Evolutionary conservation across 1,284 basidiomycete species (phyloP).

Genomic region (Paramarasmius palmivorus): DNA sequence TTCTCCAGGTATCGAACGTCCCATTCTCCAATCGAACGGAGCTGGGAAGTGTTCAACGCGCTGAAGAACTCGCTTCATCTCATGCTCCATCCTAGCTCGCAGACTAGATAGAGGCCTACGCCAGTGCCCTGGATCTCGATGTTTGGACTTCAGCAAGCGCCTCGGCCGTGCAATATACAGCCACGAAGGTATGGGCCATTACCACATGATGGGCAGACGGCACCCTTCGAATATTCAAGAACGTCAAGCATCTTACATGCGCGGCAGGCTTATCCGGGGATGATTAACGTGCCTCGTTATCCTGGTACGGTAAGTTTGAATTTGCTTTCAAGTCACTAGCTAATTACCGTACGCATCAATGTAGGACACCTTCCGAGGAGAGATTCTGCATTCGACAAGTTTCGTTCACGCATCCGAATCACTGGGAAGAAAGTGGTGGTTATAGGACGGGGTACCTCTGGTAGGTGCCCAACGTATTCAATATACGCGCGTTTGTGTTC

Average conservation of each 20-base stretch:
- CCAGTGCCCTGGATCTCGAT: slow-evolving; percentile 43
- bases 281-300: slow-evolving; percentile 36
- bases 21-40: no score
- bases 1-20: no score
- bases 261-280: slow-evolving; percentile 45
- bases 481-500: no score
- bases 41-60: no score
- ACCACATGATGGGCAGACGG: slow-evolving; percentile 42
- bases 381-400: slow-evolving; percentile 13
- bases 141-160: slow-evolving; percentile 40
- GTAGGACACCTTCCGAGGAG: no score
- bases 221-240: slow-evolving; percentile 24
- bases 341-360: no score
- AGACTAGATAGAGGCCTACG: slow-evolving; percentile 51
- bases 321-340: no score
- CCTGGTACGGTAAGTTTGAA: no score
- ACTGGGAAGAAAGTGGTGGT: slow-evolving; percentile 36
- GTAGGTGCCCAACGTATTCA: slow-evolving; percentile 25
- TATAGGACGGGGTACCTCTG: slow-evolving; percentile 64
- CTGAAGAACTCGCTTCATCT: no score
- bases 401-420: slow-evolving; percentile 12
- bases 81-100: no score
- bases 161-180: slow-evolving; percentile 30
- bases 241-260: slow-evolving; percentile 37
- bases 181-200: slow-evolving; percentile 38